Evolutionary conservation across 495 filamentous ascomycete species (phyloP), one percentile per base, ranked within the genome.

Genomic region (Neurospora sublineolata): DNA sequence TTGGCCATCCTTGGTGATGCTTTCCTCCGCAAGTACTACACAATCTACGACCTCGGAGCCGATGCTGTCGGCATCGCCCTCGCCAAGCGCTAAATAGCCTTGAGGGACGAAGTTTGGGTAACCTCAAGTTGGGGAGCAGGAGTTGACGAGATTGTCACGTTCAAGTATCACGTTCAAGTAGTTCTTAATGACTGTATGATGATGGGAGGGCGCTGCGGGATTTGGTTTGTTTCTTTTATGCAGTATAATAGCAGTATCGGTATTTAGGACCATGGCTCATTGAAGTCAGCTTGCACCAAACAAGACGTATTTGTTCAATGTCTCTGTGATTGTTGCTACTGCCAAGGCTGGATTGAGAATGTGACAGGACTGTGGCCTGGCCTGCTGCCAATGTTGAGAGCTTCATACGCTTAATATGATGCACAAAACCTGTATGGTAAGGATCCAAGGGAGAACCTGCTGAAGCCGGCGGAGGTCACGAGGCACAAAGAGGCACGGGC

Each of bases 1-100:
- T 87, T 99, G 69, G 96, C 93, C 60, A 98, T 99, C 73, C 89
- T 99, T 39, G 96, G 96, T 76, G 96, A 99, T 82, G 91, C 96
- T 67, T 99, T 99, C 92, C 88, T 99, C 79, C 88, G 96, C 81
- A 93, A 86, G 82, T 99, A 92, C 89, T 99, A 98, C 87, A 97
- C 93, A 72, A 91, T 98, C 77, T 99, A 98, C 78, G 92, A 99
- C 82, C 84, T 97, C 44, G 93, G 91, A 71, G 90, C 91, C 84
- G 86, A 89, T 78, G 89, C 89, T 69, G 92, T 99, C 71, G 94
- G 93, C 73, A 87, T 99, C 77, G 96, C 94, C 75, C 88, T 90
- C 84, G 84, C 94, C 73, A 94, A 93, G 82, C 86, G 52, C 38
- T 75, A 72, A 68, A 60, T 20, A 3, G 36, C 41, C 39, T 33